Evolutionary conservation across 306 rosid species (phyloP), one percentile per base, ranked within the genome.

Genomic region (Crotalaria pallida): DNA sequence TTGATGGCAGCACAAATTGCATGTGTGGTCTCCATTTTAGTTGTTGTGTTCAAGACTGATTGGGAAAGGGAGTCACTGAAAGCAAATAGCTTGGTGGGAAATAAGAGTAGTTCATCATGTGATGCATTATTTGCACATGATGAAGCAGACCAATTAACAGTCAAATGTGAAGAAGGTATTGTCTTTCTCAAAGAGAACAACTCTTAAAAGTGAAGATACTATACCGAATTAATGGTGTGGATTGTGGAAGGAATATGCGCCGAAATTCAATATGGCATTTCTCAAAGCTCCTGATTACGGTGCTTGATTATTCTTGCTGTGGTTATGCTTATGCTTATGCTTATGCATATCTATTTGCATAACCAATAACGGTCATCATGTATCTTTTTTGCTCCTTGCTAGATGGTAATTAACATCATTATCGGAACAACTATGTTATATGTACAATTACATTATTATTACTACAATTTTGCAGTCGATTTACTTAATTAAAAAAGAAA

Each of bases 1-100:
- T 65, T 85, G 23, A 41, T 85, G 13, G 87, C 85, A 10, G 87
- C 90, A 24, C 89, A 85, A 51, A 67, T 82, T 9, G 82, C 83
- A 0, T 85, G 87, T 58, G 85, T 83, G 21, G 70, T 80, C 13
- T 80, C 85, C 5, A 74, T 85, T 60, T 47, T 85, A 1, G 16
- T 57, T 27, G 89, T 80, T 55, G 84, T 85, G 1, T 80, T 34
- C 23, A 16, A 51, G 2, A 85, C 90, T 3, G 85, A 85, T 68
- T 85, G 90, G 87, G 85, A 83, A 36, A 75, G 34, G 22, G 85
- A 85, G 70, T 82, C 85, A 0, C 8, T 72, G 34, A 85, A 75
- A 23, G 89, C 89, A 24, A 63, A 41, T 38, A 60, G 73, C 72
- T 85, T 82, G 76, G 85, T 85, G 34, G 87, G 85, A 55, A 79